These are phyloP conservation scores for Plantago major DNA, from an alignment of 257 asterid species.

Conservation along the genomic window DNA sequence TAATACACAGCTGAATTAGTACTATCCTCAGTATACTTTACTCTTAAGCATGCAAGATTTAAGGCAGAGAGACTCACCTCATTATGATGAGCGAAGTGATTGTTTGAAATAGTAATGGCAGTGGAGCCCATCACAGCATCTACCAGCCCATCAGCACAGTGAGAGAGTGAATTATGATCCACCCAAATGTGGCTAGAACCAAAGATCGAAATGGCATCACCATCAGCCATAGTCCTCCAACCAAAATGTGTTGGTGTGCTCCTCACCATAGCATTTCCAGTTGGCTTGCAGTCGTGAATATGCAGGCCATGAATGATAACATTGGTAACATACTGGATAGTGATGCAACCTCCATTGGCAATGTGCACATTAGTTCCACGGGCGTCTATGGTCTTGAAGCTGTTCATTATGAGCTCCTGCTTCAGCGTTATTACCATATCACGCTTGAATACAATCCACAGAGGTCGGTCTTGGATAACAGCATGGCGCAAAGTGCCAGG, in stretches of 20 bases:
- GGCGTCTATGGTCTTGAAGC: constrained; percentile 84
- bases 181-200: constrained; percentile 93
- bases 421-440: constrained; percentile 82
- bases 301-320: constrained; percentile 77
- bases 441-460: constrained; percentile 85
- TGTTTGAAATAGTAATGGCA: constrained; percentile 83
- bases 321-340: constrained; percentile 70
- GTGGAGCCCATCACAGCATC: constrained; percentile 98
- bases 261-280: constrained; percentile 93
- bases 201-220: constrained; percentile 79
- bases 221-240: constrained; percentile 95
- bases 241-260: constrained; percentile 81
- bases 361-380: constrained; percentile 86
- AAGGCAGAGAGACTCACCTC: constrained; percentile 50
- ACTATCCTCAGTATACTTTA: background rate
- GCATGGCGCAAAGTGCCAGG: constrained; percentile 95
- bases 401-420: constrained; percentile 87
- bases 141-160: constrained; percentile 89
- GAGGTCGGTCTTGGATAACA: constrained; percentile 81
- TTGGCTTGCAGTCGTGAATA: constrained; percentile 77
- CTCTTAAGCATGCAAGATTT: constrained; percentile 4
- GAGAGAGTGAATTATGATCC: constrained; percentile 82
- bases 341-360: constrained; percentile 76
- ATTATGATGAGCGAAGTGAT: constrained; percentile 80
- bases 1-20: constrained; percentile 14